These are phyloP conservation scores for Ophiostoma fasciatum DNA, from an alignment of 2,329 filamentous ascomycete genomes.

Conservation along the genomic window DNA sequence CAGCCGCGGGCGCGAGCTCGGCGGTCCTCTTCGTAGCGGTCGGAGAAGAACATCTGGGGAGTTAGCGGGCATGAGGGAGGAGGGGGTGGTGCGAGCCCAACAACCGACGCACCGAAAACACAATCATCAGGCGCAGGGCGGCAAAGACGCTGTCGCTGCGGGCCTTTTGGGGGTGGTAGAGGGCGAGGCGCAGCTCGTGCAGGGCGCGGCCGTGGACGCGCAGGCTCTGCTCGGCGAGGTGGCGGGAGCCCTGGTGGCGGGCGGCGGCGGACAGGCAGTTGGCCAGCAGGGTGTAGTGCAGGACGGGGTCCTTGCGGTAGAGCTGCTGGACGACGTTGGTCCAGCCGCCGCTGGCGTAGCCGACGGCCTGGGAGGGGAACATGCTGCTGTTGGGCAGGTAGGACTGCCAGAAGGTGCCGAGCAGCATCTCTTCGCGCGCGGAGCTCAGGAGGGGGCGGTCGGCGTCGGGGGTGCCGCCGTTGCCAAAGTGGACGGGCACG, in stretches of 20 bases:
- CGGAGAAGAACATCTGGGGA: slow-evolving; percentile 13
- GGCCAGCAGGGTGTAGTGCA: slow-evolving; percentile 11
- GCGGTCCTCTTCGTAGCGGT: slow-evolving; percentile 10
- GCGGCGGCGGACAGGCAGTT: slow-evolving; percentile 10
- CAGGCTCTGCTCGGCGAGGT: slow-evolving; percentile 11
- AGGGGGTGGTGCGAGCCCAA: background rate
- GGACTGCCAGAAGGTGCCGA: slow-evolving; percentile 10
- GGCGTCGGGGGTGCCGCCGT: background rate
- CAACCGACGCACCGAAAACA: slow-evolving; percentile 10
- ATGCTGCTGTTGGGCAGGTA: slow-evolving; percentile 11
- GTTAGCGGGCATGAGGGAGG: background rate
- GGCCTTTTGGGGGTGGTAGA: slow-evolving; percentile 7
- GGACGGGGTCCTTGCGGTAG: slow-evolving; percentile 9
- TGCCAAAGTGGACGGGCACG: slow-evolving; percentile 1
- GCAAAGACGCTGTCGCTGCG: slow-evolving; percentile 12
- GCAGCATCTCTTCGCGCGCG: slow-evolving; percentile 7
- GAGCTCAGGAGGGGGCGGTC: slow-evolving; percentile 6
- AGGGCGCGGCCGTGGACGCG: slow-evolving; percentile 12
- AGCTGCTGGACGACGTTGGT: slow-evolving; percentile 10
- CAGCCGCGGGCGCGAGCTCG: slow-evolving; percentile 10
- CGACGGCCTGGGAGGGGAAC: slow-evolving; percentile 6
- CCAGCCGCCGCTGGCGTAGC: slow-evolving; percentile 12
- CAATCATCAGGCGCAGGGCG: slow-evolving; percentile 13
- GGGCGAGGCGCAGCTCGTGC: slow-evolving; percentile 8
- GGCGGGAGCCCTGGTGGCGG: slow-evolving; percentile 3